These are phyloP conservation scores for Globisporangium splendens DNA, from an alignment of 352 stramenopile species.

Conservation along the genomic window DNA sequence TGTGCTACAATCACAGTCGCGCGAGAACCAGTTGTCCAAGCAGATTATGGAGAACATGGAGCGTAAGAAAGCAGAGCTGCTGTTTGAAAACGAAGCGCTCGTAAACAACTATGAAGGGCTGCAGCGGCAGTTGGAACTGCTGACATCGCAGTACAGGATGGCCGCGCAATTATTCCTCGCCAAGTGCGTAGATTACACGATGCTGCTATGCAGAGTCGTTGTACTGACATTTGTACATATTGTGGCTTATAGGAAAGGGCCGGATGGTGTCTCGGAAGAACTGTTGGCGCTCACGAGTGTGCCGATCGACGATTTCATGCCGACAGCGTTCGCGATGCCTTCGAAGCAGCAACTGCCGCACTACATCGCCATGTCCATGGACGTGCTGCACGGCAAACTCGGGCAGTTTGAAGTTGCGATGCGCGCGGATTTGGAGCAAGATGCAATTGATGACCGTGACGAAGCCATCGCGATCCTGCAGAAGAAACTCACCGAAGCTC, in stretches of 20 bases:
- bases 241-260: conserved; percentile 30
- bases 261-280: conserved; percentile 39
- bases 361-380: conserved; percentile 49
- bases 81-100: conserved; percentile 66
- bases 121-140: conserved; percentile 54
- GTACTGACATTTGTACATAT: neutral
- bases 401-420: conserved; percentile 58
- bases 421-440: conserved; percentile 42
- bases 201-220: conserved; percentile 2
- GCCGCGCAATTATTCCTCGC: conserved; percentile 65
- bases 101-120: conserved; percentile 50
- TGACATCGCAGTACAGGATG: conserved; percentile 73
- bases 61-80: conserved; percentile 51
- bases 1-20: conserved; percentile 29
- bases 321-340: conserved; percentile 58
- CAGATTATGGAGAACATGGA: conserved; percentile 66
- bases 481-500: conserved; percentile 59
- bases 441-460: conserved; percentile 11
- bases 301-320: conserved; percentile 64
- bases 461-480: conserved; percentile 38
- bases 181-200: conserved; percentile 35
- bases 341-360: conserved; percentile 53
- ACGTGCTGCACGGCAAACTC: conserved; percentile 42
- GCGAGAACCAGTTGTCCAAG: conserved; percentile 56
- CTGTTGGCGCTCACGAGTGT: conserved; percentile 43